Conservation (phyloP, 1,139 yeast species). For the Schwanniomyces etchellsii region DNA sequence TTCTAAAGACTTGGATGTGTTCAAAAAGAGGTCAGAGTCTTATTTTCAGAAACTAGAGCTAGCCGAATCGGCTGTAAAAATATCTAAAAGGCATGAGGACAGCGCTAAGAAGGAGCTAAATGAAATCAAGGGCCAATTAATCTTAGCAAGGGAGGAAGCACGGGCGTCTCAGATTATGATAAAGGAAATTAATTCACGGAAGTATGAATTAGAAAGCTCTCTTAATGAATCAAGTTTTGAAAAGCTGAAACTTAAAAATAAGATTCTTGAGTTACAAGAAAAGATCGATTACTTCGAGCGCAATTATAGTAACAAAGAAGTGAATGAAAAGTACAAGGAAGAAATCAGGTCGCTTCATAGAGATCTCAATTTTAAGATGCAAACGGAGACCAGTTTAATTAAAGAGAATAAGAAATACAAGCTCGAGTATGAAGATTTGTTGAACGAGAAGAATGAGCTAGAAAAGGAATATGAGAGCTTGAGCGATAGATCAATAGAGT, state of each 20-base stretch:
- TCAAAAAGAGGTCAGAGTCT: constrained; percentile 70
- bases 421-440: constrained; percentile 55
- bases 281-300: constrained; percentile 51
- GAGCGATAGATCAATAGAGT: constrained; percentile 45
- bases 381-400: constrained; percentile 58
- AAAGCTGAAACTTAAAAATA: constrained; percentile 45
- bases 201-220: constrained; percentile 51
- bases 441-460: constrained; percentile 40
- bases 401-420: constrained; percentile 60
- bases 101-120: constrained; percentile 49
- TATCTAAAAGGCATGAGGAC: constrained; percentile 59
- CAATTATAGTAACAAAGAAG: constrained; percentile 39
- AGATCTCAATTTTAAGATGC: constrained; percentile 53
- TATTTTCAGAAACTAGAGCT: constrained; percentile 69
- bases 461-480: constrained; percentile 50
- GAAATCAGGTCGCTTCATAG: constrained; percentile 56
- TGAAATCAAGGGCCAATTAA: constrained; percentile 50
- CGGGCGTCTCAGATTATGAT: constrained; percentile 53
- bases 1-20: constrained; percentile 50
- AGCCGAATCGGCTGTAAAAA: constrained; percentile 69
- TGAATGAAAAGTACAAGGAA: constrained; percentile 41
- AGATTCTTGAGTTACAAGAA: constrained; percentile 36
- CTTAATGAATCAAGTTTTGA: constrained; percentile 57
- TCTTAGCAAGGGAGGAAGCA: constrained; percentile 53
- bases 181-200: constrained; percentile 50